Base-by-base conservation (phyloP, 148 eudicot species). In the Dysphania ambrosioides region DNA sequence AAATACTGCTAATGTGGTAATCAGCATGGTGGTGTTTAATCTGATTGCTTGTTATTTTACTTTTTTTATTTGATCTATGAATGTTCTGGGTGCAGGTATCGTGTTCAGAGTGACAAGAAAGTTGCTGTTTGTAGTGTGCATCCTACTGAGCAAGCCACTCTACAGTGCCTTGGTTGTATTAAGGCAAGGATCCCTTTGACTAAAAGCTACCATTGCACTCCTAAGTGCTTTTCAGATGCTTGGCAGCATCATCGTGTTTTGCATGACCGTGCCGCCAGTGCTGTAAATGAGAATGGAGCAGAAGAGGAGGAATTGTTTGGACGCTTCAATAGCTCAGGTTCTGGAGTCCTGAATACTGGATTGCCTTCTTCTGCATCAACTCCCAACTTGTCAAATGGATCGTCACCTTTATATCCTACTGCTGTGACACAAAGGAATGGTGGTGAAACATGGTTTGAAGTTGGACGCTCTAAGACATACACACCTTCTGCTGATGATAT, bases 191-290 rank as follows among this genome's bases (percentile, higher is more conserved):
- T 96, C 69, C 97, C 97, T 66, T 83, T 83, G 78, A 36, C 89
- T 56, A 96, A 96, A 86, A 96, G 99, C 74, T 96, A 92, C 76
- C 99, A 96, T 78, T 96, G 99, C 82, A 85, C 99, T 57, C 80
- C 97, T 4, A 96, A 96, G 84, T 96, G 99, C 81, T 96, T 96
- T 80, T 90, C 91, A 5, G 94, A 96, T 86, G 97, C 99, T 23
- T 96, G 99, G 99, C 97, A 92, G 78, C 99, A 96, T 83, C 99
- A 96, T 69, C 97, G 99, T 72, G 93, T 79, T 80, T 80, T 96
- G 62, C 99, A 96, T 83, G 99, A 96, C 61, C 97, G 97, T 79
- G 99, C 99, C 69, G 93, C 97, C 68, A 92, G 88, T 87, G 90
- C 99, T 31, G 84, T 87, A 23, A 92, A 82, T 81, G 97, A 92